Conservation (phyloP, 176 grass and related monocot genomes). For the Oryza meridionalis region DNA sequence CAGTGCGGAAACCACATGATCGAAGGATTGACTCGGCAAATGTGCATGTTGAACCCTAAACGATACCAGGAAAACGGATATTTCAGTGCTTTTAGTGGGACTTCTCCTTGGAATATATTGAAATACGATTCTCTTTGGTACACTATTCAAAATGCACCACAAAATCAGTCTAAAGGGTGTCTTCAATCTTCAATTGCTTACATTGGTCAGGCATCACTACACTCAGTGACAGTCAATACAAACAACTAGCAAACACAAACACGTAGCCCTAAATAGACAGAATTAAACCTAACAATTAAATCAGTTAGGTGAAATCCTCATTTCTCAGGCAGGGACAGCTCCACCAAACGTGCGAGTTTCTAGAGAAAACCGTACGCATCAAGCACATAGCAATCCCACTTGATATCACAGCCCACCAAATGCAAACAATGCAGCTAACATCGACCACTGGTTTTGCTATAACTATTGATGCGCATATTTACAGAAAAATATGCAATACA, state of each 20-base stretch:
- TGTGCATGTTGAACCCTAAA: constrained; percentile 84
- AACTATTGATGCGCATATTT: background rate
- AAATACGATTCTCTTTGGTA: background rate
- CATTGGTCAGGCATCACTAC: background rate
- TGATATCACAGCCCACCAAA: background rate
- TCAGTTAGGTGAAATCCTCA: background rate
- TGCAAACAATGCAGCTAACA: constrained; percentile 10
- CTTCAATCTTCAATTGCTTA: background rate
- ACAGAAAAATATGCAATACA: background rate
- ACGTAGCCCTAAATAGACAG: background rate
- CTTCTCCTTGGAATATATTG: background rate
- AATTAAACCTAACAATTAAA: background rate
- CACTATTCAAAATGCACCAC: background rate
- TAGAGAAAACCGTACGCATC: background rate
- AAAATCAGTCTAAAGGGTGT: background rate
- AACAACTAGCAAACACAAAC: constrained; percentile 7
- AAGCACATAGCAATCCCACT: background rate
- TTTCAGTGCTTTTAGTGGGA: background rate
- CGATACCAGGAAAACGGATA: background rate
- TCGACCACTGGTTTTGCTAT: background rate
- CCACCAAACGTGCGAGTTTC: constrained; percentile 8
- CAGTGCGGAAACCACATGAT: constrained; percentile 80
- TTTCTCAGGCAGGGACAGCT: background rate
- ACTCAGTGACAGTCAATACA: background rate
- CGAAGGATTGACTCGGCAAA: constrained; percentile 90